Conservation (phyloP, 768 basidiomycete species). For the Cyathus striatus region DNA sequence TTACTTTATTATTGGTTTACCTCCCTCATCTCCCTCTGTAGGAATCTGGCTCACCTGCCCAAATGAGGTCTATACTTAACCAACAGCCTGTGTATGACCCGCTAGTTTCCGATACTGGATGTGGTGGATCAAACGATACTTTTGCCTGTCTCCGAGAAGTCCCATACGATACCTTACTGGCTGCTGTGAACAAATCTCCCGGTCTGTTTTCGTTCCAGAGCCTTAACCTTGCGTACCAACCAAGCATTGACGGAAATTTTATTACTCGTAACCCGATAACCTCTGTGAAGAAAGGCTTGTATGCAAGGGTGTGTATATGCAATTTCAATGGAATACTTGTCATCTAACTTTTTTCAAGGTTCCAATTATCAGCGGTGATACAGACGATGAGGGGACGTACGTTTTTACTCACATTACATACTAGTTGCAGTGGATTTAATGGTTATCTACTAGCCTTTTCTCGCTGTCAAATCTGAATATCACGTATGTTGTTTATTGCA, state of each 20-base stretch:
- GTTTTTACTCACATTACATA: background rate
- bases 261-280: slow-evolving; percentile 19
- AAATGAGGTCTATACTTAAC: slow-evolving; percentile 7
- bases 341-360: slow-evolving; percentile 9
- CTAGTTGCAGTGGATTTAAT: background rate
- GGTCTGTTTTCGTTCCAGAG: too few relatives aligned
- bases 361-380: slow-evolving; percentile 26
- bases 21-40: slow-evolving; percentile 2
- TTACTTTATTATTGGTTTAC: too few relatives aligned
- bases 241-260: slow-evolving; percentile 33
- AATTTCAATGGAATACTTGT: background rate
- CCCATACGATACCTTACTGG: too few relatives aligned
- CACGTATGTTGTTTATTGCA: slow-evolving; percentile 10
- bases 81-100: slow-evolving; percentile 20
- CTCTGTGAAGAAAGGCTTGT: slow-evolving; percentile 23
- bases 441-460: slow-evolving; percentile 13
- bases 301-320: slow-evolving; percentile 19
- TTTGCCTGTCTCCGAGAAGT: too few relatives aligned
- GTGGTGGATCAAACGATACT: slow-evolving; percentile 17
- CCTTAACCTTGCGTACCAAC: too few relatives aligned
- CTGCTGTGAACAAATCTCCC: too few relatives aligned
- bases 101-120: slow-evolving; percentile 23
- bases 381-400: slow-evolving; percentile 38
- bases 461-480: slow-evolving; percentile 12
- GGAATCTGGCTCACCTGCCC: slow-evolving; percentile 14